phyloP scores from a whole-genome alignment of 768 basidiomycete species.

The Pleurotus sapidus region DNA sequence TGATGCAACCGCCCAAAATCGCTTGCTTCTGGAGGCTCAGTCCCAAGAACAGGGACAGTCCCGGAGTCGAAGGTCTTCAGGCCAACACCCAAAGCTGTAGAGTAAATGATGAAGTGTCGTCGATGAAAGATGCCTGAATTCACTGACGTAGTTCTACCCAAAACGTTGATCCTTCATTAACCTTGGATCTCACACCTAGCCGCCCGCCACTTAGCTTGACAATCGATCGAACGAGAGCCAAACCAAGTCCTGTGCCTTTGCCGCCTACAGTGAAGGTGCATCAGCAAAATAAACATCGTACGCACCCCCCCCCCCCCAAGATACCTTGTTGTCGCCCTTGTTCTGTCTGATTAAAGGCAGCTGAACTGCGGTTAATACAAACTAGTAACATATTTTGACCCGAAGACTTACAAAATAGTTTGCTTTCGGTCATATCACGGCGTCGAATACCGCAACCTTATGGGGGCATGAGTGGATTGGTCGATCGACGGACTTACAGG shows the following conservation, averaged over 20 bases:
- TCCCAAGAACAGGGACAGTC: constrained; percentile 11
- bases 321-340: constrained; percentile 66
- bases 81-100: constrained; percentile 67
- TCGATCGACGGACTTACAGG: neutral
- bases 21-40: constrained; percentile 16
- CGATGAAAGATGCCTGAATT: constrained; percentile 22
- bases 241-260: constrained; percentile 70
- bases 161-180: constrained; percentile 76
- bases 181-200: constrained; percentile 63
- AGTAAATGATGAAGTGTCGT: neutral
- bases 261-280: constrained; percentile 35
- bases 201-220: constrained; percentile 74
- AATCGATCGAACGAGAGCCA: constrained; percentile 77
- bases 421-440: constrained; percentile 65
- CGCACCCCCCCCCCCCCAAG: neutral
- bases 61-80: constrained; percentile 31
- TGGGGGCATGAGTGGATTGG: neutral
- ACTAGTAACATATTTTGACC: neutral
- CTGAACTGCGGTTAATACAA: constrained; percentile 28
- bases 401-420: constrained; percentile 59
- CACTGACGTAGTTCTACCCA: constrained; percentile 71
- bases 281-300: neutral
- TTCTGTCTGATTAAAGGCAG: constrained; percentile 78
- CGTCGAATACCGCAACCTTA: constrained; percentile 40
- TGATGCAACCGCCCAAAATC: constrained; percentile 14